Evolutionary conservation across 495 filamentous ascomycete genomes (phyloP), one percentile per base, ranked within the genome.

Genomic region (Penicillium parvum): DNA sequence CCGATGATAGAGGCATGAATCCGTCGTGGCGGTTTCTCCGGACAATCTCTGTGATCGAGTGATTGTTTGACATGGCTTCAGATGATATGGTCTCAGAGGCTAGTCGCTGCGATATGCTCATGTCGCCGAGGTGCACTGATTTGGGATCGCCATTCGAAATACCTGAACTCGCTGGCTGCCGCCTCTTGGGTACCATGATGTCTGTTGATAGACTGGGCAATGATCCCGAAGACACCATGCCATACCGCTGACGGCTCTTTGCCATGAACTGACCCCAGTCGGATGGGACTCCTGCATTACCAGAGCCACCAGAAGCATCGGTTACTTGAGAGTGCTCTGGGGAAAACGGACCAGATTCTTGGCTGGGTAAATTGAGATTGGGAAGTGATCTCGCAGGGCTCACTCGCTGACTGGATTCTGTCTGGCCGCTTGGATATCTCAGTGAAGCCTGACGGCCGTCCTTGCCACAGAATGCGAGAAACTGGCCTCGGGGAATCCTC

Each of bases 101-200:
- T 8, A 69, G 51, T 34, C 50, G 39, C 28, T 53, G 49, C 3
- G 66, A 55, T 19, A 69, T 69, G 10, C 60, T 54, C 40, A 71
- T 45, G 9, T 66, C 62, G 7, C 40, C 57, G 19, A 69, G 50
- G 41, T 69, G 58, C 20, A 66, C 37, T 10, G 61, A 53, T 19
- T 42, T 43, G 19, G 35, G 25, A 17, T 62, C 65, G 2, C 43
- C 18, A n/a, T 40, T 15, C 28, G 40, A 26, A 32, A 39, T 40
- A 6, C 35, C 37, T 32, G 47, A 49, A 23, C 45, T 11, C 14
- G 42, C 15, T 20, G 9, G 51, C 7, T 53, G 57, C 47, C 61
- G 47, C 35, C 38, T 63, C 37, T 62, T 68, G 28, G 49, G 27
- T 14, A 68, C 47, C 10, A 54, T 41, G 11, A 68, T 37, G 14